Evolutionary conservation across 1,284 basidiomycete genomes (phyloP), one percentile per base, ranked within the genome.

Genomic region (Xerocomus minutiporus): DNA sequence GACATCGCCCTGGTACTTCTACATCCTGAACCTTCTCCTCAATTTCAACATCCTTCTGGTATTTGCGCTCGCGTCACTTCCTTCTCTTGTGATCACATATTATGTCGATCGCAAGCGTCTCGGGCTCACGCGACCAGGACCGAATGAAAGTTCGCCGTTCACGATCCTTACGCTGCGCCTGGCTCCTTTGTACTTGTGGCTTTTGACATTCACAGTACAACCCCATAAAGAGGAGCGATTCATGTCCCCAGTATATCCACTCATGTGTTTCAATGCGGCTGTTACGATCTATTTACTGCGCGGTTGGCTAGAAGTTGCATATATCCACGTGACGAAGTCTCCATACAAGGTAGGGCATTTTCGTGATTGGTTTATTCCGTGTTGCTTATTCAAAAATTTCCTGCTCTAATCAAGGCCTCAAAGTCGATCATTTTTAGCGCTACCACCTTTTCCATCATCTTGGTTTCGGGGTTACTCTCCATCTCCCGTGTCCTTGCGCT

Each of bases 211-310:
- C 57, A 85, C 82, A 8, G 57, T 77, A 2, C 97, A 99, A 72
- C 73, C 88, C 5, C 97, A 99, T 74, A 99, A 99, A 74, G 97
- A 99, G 71, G 97, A 99, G 69, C 80, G 97, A 25, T 99, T 99
- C 75, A 90, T 99, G 86, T 99, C 87, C 71, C 96, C 97, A 1
- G 87, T 84, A 1, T 99, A 97, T 71, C 88, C 93, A 0, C 73
- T 98, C 42, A 73, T 99, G 49, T 93, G 91, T 68, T 91, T 99
- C 73, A 98, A 98, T 69, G 96, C 93, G 1, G 93, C 93, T 3
- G 86, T 95, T 26, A 77, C 85, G 32, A 61, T 97, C 26, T 95
- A 89, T 72, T 77, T 97, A 32, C 62, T 89, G 13, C 81, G 91
- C 57, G 92, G 92, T 15, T 94, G 89, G 91, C 68, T 91, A 58